Conservation (phyloP, 2,329 filamentous ascomycete genomes). For the Aspergillus texensis region DNA sequence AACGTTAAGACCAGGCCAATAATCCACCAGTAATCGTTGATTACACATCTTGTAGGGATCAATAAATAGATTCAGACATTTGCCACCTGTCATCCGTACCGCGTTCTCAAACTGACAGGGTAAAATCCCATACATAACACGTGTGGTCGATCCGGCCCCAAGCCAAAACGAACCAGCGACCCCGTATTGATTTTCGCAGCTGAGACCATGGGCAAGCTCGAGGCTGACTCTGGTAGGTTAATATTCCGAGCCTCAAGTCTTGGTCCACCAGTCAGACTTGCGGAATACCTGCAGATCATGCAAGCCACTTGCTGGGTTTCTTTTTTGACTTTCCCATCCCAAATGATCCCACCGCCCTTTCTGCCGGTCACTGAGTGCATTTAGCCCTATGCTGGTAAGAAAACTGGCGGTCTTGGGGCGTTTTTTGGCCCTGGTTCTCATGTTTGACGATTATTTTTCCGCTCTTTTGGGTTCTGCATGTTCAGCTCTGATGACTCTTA, state of each 20-base stretch:
- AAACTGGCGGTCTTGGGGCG: slow-evolving; percentile 10
- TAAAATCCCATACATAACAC: neutral
- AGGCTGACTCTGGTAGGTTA: slow-evolving; percentile 5
- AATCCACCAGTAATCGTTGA: neutral
- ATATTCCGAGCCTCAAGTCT: slow-evolving; percentile 9
- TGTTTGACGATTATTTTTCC: neutral
- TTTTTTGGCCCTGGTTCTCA: neutral
- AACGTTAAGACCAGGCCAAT: neutral
- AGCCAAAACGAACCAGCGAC: neutral
- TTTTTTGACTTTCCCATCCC: neutral
- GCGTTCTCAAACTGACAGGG: neutral
- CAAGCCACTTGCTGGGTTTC: slow-evolving; percentile 3
- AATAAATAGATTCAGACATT: slow-evolving; percentile 1
- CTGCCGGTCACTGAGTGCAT: slow-evolving; percentile 5
- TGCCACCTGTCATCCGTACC: slow-evolving; percentile 1
- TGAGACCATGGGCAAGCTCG: neutral
- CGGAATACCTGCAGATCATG: slow-evolving; percentile 7
- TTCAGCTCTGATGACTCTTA: slow-evolving; percentile 2
- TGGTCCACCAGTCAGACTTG: slow-evolving; percentile 7
- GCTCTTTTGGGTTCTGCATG: neutral
- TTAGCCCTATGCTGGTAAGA: neutral
- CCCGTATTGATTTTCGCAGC: neutral
- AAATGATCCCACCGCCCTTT: slow-evolving; percentile 14
- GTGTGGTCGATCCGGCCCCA: slow-evolving; percentile 1
- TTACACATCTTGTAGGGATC: neutral